A percentile compares a stretch with the other conserved stretches of the same genome.
Evolutionary conservation across 495 filamentous ascomycete species (phyloP).

Genomic region (Astrocystis sublimbata): DNA sequence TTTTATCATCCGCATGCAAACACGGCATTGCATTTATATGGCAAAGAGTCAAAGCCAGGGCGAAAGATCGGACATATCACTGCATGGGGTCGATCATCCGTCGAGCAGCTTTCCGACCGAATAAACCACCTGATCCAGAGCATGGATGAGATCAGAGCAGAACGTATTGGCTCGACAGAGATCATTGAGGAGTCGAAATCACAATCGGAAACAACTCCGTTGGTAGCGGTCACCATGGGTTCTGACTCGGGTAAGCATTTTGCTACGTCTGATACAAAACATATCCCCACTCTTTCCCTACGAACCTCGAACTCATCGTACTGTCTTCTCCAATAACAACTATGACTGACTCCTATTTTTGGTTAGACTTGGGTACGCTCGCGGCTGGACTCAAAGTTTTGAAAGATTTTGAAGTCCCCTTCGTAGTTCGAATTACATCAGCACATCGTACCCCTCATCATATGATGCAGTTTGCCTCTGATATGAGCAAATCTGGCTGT

Average conservation of each 20-base stretch:
- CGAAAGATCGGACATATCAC: conserved; percentile 97
- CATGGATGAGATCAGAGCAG: conserved; percentile 64
- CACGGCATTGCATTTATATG: conserved; percentile 78
- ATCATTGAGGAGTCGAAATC: conserved; percentile 14
- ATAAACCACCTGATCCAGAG: conserved; percentile 65
- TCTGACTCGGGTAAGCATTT: conserved; percentile 65
- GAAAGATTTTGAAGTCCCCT: conserved; percentile 71
- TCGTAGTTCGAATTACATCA: conserved; percentile 81
- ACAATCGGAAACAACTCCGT: conserved; percentile 43
- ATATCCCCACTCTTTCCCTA: not conserved
- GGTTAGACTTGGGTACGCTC: conserved; percentile 71
- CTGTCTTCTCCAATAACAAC: not conserved
- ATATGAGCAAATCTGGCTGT: conserved; percentile 67
- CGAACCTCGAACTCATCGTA: not conserved
- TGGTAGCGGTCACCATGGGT: conserved; percentile 89
- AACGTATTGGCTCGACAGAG: conserved; percentile 47
- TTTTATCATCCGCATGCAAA: conserved; percentile 53
- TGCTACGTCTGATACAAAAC: not conserved
- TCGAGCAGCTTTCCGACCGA: conserved; percentile 70
- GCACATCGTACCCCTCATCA: conserved; percentile 86
- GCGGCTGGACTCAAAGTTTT: conserved; percentile 76
- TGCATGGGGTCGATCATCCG: conserved; percentile 61
- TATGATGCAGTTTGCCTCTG: conserved; percentile 75
- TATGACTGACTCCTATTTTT: not conserved
- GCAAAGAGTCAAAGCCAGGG: conserved; percentile 81